Evolutionary conservation across 1,139 yeast genomes (phyloP), one percentile per base, ranked within the genome.

Genomic region (Geotrichum australiense): DNA sequence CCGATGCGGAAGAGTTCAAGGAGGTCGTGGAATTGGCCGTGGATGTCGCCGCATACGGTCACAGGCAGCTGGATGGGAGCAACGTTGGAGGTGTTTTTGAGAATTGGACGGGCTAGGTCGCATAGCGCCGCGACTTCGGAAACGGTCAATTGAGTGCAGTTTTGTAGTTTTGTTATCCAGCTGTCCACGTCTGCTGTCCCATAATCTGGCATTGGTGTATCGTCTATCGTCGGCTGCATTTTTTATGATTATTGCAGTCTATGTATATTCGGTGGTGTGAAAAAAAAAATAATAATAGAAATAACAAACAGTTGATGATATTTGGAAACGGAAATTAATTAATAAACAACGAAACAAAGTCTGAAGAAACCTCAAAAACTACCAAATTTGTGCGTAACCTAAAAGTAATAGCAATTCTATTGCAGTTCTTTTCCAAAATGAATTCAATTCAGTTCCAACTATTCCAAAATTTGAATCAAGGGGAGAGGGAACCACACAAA

Each of bases 41-140:
- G 98, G 32, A 91, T 91, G 61, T 91, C 97, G 42, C 99, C 99
- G 66, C 98, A 93, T 39, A 91, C 85, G n/a, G 97, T 89, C 38
- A 86, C 96, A 2, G 98, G 98, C 0, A 95, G 93, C 53, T 81
- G 85, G 32, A 91, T 96, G 5, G 89, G 87, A 59, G 89, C 95
- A 37, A 91, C 96, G 61, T 93, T 91, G 50, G 89, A 83, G 66
- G 93, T 98, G 53, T 76, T 79, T 59, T 87, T 89, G 53, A 91
- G 70, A 32, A 91, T 80, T 51, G 91, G 97, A 12, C 47, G 39
- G 7, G 47, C 60, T 65, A 62, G 81, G 46, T 76, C 73, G 60
- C 98, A 91, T 49, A 91, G 71, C 55, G 75, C 74, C 56, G 80
- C 78, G 35, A 93, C 94, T 46, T 85, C 89, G 31, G 74, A 75